Evolutionary conservation across 768 basidiomycete genomes (phyloP).

Genomic region (Lactarius trivialis): DNA sequence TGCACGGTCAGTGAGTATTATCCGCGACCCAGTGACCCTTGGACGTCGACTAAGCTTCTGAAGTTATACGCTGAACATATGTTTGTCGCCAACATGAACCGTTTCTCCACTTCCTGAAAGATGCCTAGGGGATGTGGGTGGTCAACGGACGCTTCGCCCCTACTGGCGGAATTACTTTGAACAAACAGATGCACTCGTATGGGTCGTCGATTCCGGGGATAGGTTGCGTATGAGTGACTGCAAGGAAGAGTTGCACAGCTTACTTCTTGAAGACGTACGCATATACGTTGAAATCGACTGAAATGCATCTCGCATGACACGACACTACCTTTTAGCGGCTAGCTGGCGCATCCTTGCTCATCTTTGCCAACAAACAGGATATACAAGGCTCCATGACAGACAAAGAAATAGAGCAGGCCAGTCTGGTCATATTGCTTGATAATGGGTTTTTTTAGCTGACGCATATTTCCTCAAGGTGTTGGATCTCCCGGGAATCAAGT

Average conservation of each 20-base stretch:
- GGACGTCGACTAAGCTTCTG: background rate
- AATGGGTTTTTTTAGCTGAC: background rate
- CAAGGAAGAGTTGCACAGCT: conserved; percentile 73
- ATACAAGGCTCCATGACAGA: conserved; percentile 79
- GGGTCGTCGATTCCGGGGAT: conserved; percentile 98
- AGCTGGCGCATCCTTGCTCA: conserved; percentile 90
- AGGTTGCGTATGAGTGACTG: conserved; percentile 87
- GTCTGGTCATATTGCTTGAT: conserved; percentile 29
- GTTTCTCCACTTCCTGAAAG: background rate
- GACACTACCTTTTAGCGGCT: conserved; percentile 53
- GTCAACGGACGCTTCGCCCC: conserved; percentile 89
- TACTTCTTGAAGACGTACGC: conserved; percentile 85
- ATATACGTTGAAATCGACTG: conserved; percentile 1
- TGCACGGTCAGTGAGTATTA: conserved; percentile 69
- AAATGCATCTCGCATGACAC: background rate
- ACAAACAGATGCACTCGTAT: conserved; percentile 95
- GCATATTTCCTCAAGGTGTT: conserved; percentile 50
- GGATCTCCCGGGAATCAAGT: conserved; percentile 70
- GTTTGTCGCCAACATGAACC: conserved; percentile 36
- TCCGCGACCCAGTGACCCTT: background rate
- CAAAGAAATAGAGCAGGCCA: conserved; percentile 75
- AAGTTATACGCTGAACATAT: conserved; percentile 76
- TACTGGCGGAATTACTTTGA: conserved; percentile 99
- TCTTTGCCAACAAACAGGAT: conserved; percentile 99
- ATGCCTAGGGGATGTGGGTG: conserved; percentile 89